phyloP scores from a whole-genome alignment of 305 asterid genomes.

The Euphrasia arctica region DNA sequence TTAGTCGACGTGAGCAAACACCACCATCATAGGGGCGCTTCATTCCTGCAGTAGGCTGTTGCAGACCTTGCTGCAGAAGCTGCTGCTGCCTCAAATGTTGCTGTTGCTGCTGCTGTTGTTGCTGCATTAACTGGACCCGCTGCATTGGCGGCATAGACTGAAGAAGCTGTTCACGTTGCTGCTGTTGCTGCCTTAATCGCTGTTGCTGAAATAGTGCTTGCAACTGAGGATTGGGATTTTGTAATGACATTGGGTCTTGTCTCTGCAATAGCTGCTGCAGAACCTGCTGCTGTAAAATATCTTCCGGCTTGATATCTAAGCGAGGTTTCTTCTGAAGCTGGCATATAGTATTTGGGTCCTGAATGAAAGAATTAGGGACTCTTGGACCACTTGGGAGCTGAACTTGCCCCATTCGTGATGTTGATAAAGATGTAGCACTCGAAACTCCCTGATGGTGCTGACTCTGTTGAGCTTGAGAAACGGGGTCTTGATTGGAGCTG shows the following conservation, averaged over 20 bases:
- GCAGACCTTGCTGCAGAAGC: slow-evolving; percentile 42
- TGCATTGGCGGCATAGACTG: slow-evolving; percentile 46
- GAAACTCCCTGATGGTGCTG: slow-evolving; percentile 77
- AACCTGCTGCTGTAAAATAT: slow-evolving; percentile 70
- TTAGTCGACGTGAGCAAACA: slow-evolving; percentile 82
- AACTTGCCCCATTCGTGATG: slow-evolving; percentile 69
- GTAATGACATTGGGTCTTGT: slow-evolving; percentile 63
- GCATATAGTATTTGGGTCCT: slow-evolving; percentile 54
- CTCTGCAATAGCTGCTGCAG: slow-evolving; percentile 68
- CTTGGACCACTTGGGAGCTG: slow-evolving; percentile 58
- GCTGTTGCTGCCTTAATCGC: slow-evolving; percentile 63
- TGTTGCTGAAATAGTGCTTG: slow-evolving; percentile 87
- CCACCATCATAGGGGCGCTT: slow-evolving; percentile 82
- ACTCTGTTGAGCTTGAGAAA: slow-evolving; percentile 47
- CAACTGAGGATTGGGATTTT: slow-evolving; percentile 63
- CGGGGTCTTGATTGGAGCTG: slow-evolving; percentile 67
- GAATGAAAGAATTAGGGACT: slow-evolving; percentile 60
- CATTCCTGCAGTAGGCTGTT: slow-evolving; percentile 41
- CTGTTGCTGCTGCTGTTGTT: slow-evolving; percentile 62
- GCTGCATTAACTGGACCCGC: slow-evolving; percentile 45
- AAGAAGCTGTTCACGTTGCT: slow-evolving; percentile 43
- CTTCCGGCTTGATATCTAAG: slow-evolving; percentile 82
- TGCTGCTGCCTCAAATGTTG: slow-evolving; percentile 58
- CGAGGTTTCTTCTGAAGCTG: slow-evolving; percentile 86
- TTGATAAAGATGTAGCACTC: slow-evolving; percentile 70